Base-by-base conservation (phyloP, 2,329 filamentous ascomycete species). In the Arthrobotrys conoides region DNA sequence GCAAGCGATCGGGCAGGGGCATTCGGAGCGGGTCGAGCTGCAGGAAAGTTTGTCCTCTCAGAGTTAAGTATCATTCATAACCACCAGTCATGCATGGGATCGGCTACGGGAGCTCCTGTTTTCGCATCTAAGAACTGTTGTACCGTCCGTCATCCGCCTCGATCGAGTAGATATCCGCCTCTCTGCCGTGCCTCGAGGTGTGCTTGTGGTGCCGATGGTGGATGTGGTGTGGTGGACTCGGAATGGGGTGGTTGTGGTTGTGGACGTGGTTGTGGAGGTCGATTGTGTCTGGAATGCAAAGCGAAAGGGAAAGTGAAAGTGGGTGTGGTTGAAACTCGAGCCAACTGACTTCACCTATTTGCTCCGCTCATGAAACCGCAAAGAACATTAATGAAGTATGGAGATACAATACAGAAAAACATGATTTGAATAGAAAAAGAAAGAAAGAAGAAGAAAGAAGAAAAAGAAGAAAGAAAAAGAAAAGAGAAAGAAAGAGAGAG, bases 11-110 rank as follows among this genome's bases (percentile, higher is more conserved):
- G 49, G 30, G 33, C 48, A 33, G 33, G 64, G 64, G 48, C 22
- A 14, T 68, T 18, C 66, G 66, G 48, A 48, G 48, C 59, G 57
- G 69, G 69, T 61, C 59, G 59, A 72, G 69, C 48, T 61, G 51
- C 70, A 51, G 70, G 61, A 66, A 73, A 24, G 70, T 67, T 73
- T 73, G 70, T 73, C 61, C 41, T 51, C 38, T 66, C 69, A 27
- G 27, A 46, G 30, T 53, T 48, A 51, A n/a, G 36, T 20, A 69
- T 53, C 24, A 16, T 41, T 53, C 51, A 20, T 27, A 22, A 55
- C 30, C 22, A 24, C 51, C 27, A 33, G 44, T 41, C 30, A 41
- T 73, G 61, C 70, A 73, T 64, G 51, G 63, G 61, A 61, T 67
- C 61, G 63, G 51, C 63, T 67, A 61, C 70, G 36, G 70, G 70